Base-by-base conservation (phyloP, 1,284 basidiomycete genomes). In the Cryptococcus amylolentus region DNA sequence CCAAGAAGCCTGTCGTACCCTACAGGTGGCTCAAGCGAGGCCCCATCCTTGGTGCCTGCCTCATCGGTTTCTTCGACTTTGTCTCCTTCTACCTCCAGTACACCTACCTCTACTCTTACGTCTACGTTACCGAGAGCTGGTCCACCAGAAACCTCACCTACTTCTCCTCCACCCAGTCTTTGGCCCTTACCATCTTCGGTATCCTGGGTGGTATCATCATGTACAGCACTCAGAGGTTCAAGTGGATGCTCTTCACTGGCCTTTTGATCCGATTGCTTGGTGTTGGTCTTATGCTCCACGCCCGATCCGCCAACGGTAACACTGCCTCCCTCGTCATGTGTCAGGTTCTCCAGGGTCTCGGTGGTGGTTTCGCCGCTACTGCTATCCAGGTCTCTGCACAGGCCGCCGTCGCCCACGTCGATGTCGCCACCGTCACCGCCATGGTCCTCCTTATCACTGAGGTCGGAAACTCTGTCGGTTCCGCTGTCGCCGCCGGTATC, bases 361-460 rank as follows among this genome's bases (percentile, higher is more conserved):
- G 80, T 8, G 73, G 70, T 18, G 91, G 89, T 23, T 83, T 91
- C 61, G 86, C 88, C 1, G 82, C 86, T 1, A 80, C 86, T 48
- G 78, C 85, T 8, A 80, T 83, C 5, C 87, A 88, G 72, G 86
- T 91, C 55, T 86, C 84, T 40, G 86, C 88, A 0, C 91, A 93
- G 73, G 88, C 88, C 3, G 80, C 84, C 10, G 89, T 91, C 2
- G 79, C 84, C 0, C 89, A 89, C 69, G 73, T 78, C 28, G 88
- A 92, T 64, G 85, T 92, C 20, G 90, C 88, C 0, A 85, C 87
- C 63, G 87, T 87, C 52, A 92, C 88, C 5, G 90, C 91, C 0
- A 80, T 91, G 60, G 84, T 91, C 14, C 79, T 92, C 37, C 81
- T 93, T 40, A 76, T 80, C 47, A 80, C 81, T 38, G 82, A 83